These are phyloP conservation scores for Sporormia fimetaria DNA, from an alignment of 495 filamentous ascomycete genomes.

Conservation along the genomic window DNA sequence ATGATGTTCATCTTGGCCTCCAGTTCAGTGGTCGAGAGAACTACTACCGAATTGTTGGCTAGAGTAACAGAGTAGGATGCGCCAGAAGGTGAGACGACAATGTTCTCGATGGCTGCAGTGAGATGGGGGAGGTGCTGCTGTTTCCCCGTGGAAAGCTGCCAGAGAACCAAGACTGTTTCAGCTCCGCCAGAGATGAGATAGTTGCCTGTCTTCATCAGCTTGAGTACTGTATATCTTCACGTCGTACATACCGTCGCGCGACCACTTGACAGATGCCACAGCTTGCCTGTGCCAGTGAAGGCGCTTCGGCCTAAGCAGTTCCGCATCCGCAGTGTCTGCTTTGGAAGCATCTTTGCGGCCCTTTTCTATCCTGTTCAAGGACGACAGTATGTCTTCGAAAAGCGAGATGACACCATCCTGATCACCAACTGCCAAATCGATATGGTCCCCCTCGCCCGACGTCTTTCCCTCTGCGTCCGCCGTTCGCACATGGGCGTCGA, in stretches of 20 bases:
- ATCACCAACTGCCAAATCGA: conserved; percentile 65
- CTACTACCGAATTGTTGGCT: conserved; percentile 80
- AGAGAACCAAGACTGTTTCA: conserved; percentile 85
- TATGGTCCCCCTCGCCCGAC: conserved; percentile 29
- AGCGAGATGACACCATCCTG: conserved; percentile 62
- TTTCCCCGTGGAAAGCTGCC: conserved; percentile 80
- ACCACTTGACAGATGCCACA: conserved; percentile 76
- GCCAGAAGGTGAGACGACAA: conserved; percentile 68
- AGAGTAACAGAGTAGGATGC: conserved; percentile 71
- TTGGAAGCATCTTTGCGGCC: conserved; percentile 13
- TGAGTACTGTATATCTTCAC: neutral
- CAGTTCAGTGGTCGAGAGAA: conserved; percentile 80
- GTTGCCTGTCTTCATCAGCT: conserved; percentile 50
- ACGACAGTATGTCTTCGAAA: conserved; percentile 59
- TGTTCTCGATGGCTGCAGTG: conserved; percentile 65
- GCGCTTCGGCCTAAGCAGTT: conserved; percentile 12
- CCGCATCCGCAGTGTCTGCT: neutral
- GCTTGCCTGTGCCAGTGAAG: conserved; percentile 87
- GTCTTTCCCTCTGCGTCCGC: conserved; percentile 7
- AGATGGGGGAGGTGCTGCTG: conserved; percentile 79
- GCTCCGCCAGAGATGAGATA: conserved; percentile 88
- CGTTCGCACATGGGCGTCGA: conserved; percentile 40
- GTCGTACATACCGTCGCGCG: conserved; percentile 62
- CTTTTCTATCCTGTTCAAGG: conserved; percentile 37
- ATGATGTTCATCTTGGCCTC: conserved; percentile 67